Base-by-base conservation (phyloP, 148 eudicot species). In the Cornus controversa region DNA sequence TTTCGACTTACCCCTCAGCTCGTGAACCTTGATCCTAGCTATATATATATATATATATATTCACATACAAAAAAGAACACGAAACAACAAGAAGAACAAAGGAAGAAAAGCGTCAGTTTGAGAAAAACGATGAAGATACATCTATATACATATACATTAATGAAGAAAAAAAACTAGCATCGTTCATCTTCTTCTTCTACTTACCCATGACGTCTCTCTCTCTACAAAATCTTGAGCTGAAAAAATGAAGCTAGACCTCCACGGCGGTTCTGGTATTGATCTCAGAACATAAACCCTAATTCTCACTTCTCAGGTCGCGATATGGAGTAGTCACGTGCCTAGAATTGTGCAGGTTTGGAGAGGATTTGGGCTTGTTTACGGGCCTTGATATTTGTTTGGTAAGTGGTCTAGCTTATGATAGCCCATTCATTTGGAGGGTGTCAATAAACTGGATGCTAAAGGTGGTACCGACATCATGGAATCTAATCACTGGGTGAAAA, bases 11-110 rank as follows among this genome's bases (percentile, higher is more conserved):
- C 80, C 84, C 85, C 94, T 84, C 42, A 90, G 71, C 81, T 90
- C 94, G 60, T 90, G 94, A 40, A 88, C 91, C 90, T 90, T 90
- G 80, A 90, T 90, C 71, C 90, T 80, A 27, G 91, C 93, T 83
- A n/a, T 31, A 27, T 60, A 18, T 60, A 60, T 22, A 60, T 60
- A 60, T 60, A 60, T 54, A 54, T 54, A 54, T 54, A 54, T 54
- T 14, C 18, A 54, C 60, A 54, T 20, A 54, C 5, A 54, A 54
- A 14, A 14, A 54, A 54, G 4, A 54, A 60, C 1, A 60, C 64
- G 24, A 58, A 40, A 27, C n/a, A 68, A 68, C 45, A 69, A 27
- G 26, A 27, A 36, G 4, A 40, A 22, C 54, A 45, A 22, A 25
- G 71, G 26, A 66, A 66, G 8, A 36, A 36, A 75, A 75, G 25